phyloP scores from a whole-genome alignment of 176 grass and related monocot genomes.

The Oryza glumipatula region DNA sequence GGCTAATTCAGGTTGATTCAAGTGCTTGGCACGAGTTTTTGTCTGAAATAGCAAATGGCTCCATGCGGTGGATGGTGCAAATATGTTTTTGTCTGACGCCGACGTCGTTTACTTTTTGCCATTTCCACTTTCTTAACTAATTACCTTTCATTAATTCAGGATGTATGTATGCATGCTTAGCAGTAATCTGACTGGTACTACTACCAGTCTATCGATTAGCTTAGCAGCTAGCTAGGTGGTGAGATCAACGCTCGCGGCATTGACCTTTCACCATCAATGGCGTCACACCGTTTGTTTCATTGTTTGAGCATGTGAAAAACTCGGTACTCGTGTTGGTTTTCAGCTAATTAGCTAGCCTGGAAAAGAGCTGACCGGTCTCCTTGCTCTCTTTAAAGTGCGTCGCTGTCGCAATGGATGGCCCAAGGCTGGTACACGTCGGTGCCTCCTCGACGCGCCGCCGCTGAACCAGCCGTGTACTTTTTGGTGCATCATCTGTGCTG shows the following conservation, averaged over 20 bases:
- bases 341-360: neutral
- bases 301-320: conserved; percentile 37
- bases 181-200: neutral
- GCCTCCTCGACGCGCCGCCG: neutral
- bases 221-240: neutral
- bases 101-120: conserved; percentile 45
- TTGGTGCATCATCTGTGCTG: neutral
- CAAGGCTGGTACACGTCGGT: conserved; percentile 15
- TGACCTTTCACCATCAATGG: conserved; percentile 43
- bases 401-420: conserved; percentile 21
- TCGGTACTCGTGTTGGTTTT: conserved; percentile 8
- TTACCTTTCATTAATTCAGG: neutral
- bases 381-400: neutral
- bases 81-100: conserved; percentile 19
- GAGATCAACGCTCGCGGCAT: conserved; percentile 27
- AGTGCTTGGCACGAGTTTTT: neutral
- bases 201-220: neutral
- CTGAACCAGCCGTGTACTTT: neutral
- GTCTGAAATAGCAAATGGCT: conserved; percentile 1
- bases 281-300: neutral
- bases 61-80: conserved; percentile 1
- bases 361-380: conserved; percentile 37
- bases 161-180: neutral
- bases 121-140: neutral
- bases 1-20: neutral